A percentile compares a stretch with the other conserved stretches of the same genome.
phyloP scores from a whole-genome alignment of 2,329 filamentous ascomycete species.

The Aureobasidium musti region DNA sequence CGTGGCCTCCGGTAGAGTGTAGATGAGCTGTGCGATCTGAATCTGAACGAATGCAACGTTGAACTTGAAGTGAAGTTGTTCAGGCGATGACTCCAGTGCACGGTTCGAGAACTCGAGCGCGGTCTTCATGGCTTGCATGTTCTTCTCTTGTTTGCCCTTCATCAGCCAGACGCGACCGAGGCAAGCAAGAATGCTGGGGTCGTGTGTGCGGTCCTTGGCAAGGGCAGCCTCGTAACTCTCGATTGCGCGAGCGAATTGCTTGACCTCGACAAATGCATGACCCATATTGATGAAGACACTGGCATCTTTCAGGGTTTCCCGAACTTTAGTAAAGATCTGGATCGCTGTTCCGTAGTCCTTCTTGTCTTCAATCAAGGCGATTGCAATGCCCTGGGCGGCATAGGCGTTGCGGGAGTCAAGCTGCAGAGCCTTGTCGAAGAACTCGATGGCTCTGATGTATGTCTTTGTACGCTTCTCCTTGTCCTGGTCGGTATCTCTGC shows the following conservation, averaged over 20 bases:
- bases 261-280: conserved; percentile 86
- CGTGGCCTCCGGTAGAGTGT: conserved; percentile 71
- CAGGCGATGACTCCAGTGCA: conserved; percentile 75
- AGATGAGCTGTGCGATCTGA: conserved; percentile 81
- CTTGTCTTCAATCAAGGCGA: conserved; percentile 90
- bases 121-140: conserved; percentile 62
- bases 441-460: conserved; percentile 92
- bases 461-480: conserved; percentile 85
- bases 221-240: conserved; percentile 90
- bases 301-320: conserved; percentile 84
- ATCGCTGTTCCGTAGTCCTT: conserved; percentile 83
- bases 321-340: conserved; percentile 84
- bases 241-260: conserved; percentile 87
- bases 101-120: conserved; percentile 64
- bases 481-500: conserved; percentile 82
- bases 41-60: conserved; percentile 98
- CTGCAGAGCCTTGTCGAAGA: conserved; percentile 95
- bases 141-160: conserved; percentile 70
- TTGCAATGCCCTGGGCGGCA: conserved; percentile 92
- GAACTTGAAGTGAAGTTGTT: conserved; percentile 91
- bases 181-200: conserved; percentile 79
- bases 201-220: conserved; percentile 73
- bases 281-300: conserved; percentile 92
- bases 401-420: conserved; percentile 95
- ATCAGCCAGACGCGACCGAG: conserved; percentile 85